Evolutionary conservation across 1,139 yeast species (phyloP).

Genomic region (Candida pseudocylindracea): DNA sequence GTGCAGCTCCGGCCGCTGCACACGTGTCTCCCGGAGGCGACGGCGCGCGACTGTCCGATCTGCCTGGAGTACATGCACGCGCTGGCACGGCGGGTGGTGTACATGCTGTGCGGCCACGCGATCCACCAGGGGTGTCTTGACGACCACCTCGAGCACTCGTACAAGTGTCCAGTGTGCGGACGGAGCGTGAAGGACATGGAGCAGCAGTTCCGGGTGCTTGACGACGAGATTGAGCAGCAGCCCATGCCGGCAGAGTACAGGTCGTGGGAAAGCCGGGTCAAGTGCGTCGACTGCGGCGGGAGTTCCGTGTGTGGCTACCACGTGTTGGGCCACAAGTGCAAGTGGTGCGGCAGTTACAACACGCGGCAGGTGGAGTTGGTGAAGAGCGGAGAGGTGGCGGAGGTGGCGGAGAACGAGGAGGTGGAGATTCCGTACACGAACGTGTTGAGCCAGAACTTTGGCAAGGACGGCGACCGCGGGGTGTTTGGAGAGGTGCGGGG

Average conservation of each 20-base stretch:
- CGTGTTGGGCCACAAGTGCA: slow-evolving; percentile 71
- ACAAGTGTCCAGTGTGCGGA: slow-evolving; percentile 81
- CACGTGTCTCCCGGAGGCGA: slow-evolving; percentile 66
- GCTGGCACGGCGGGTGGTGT: slow-evolving; percentile 66
- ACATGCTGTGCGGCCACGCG: slow-evolving; percentile 90
- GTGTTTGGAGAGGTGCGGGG: no score
- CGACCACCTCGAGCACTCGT: slow-evolving; percentile 57
- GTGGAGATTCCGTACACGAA: slow-evolving; percentile 2
- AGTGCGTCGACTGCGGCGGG: slow-evolving; percentile 82
- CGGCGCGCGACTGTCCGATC: slow-evolving; percentile 83
- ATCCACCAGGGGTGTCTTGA: slow-evolving; percentile 73
- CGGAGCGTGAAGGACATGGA: slow-evolving; percentile 74
- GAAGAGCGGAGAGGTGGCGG: slow-evolving; percentile 27
- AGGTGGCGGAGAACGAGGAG: slow-evolving; percentile 4
- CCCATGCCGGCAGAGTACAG: slow-evolving; percentile 65
- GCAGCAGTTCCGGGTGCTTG: slow-evolving; percentile 67
- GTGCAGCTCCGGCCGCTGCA: slow-evolving; percentile 61
- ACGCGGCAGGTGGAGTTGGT: slow-evolving; percentile 50
- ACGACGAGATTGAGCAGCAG: slow-evolving; percentile 57
- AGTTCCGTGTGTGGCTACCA: slow-evolving; percentile 61
- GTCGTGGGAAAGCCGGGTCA: slow-evolving; percentile 52
- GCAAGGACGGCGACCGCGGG: no score
- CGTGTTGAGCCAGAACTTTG: neutral
- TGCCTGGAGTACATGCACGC: slow-evolving; percentile 85
- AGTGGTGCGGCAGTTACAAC: slow-evolving; percentile 69